Evolutionary conservation across 202 grass and related monocot species (phyloP).

Genomic region (Eragrostis tef): DNA sequence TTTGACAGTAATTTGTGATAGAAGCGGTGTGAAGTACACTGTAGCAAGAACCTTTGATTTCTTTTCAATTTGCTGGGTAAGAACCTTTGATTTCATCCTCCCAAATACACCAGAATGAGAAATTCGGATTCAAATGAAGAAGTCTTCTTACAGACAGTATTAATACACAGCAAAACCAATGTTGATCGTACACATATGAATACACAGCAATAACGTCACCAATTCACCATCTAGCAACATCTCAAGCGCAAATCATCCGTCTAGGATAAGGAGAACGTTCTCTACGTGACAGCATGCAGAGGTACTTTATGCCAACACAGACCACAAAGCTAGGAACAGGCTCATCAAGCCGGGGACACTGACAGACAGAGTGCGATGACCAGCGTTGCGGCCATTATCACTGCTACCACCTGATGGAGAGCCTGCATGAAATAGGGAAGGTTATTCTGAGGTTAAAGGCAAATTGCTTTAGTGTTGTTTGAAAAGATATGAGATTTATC

Average conservation of each 20-base stretch:
- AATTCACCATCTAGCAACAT: conserved; percentile 15
- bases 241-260: conserved; percentile 31
- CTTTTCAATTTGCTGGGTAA: too few relatives aligned
- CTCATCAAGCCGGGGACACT: conserved; percentile 42
- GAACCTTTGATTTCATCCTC: background rate
- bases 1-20: background rate
- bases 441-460: conserved; percentile 7
- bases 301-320: conserved; percentile 41
- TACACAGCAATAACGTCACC: background rate
- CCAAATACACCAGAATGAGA: background rate
- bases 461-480: background rate
- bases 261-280: background rate
- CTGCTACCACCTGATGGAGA: conserved; percentile 43
- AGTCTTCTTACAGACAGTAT: conserved; percentile 4
- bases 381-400: conserved; percentile 24
- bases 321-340: conserved; percentile 51
- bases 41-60: background rate
- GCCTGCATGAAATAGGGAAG: conserved; percentile 20
- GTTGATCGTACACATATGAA: background rate
- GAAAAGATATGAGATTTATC: background rate
- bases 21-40: background rate
- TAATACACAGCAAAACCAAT: conserved; percentile 57
- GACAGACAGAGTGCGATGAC: conserved; percentile 23
- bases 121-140: background rate
- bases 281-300: background rate